phyloP scores from a whole-genome alignment of 169 alveolate genomes.

The Plasmodium vivax region DNA sequence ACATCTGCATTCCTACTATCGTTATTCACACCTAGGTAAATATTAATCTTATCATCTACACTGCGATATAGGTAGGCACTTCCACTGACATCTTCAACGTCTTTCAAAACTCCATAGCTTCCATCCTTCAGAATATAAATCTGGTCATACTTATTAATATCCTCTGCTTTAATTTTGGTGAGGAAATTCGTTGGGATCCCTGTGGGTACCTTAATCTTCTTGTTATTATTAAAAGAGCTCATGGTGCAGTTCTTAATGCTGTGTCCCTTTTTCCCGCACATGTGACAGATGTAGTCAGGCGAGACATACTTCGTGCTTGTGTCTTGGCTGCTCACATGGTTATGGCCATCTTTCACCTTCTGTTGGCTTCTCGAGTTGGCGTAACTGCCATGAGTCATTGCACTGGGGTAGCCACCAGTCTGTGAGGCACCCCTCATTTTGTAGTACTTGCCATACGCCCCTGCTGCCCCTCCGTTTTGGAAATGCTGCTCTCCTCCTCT shows the following conservation, averaged over 20 bases:
- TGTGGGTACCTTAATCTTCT: slow-evolving; percentile 89
- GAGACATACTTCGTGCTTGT: neutral
- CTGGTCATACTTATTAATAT: slow-evolving; percentile 85
- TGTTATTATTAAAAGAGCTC: slow-evolving; percentile 84
- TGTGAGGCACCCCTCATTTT: neutral
- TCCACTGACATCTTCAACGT: slow-evolving; percentile 87
- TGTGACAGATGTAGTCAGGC: slow-evolving; percentile 86
- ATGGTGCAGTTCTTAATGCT: slow-evolving; percentile 86
- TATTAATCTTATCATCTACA: slow-evolving; percentile 87
- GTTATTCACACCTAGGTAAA: slow-evolving; percentile 80
- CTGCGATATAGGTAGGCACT: slow-evolving; percentile 89
- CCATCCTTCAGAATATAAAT: slow-evolving; percentile 86
- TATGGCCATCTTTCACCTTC: neutral
- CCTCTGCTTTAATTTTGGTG: slow-evolving; percentile 83
- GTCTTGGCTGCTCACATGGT: neutral
- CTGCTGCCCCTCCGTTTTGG: neutral
- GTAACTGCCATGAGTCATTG: neutral
- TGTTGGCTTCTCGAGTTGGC: neutral
- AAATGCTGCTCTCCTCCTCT: neutral
- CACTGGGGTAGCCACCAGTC: neutral
- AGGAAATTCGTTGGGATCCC: slow-evolving; percentile 89
- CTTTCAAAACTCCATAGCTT: slow-evolving; percentile 88
- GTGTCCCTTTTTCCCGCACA: slow-evolving; percentile 91
- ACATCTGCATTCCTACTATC: slow-evolving; percentile 8
- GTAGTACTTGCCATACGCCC: neutral